Conservation (phyloP, 805 yeast species). For the Saturnispora dispora region DNA sequence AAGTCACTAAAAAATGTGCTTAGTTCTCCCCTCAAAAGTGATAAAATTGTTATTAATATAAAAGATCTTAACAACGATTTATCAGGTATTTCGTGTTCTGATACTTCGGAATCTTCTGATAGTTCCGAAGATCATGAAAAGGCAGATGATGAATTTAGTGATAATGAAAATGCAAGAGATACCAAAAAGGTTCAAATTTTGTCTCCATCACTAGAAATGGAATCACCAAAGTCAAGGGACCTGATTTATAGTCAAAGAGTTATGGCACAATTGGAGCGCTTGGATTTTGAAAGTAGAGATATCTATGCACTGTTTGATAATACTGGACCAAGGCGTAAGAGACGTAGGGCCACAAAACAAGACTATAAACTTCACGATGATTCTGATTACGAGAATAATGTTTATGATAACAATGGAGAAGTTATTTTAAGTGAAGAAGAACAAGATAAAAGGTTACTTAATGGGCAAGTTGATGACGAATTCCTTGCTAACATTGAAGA, state of each 20-base stretch:
- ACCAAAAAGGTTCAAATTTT: not conserved
- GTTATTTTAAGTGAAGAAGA: constrained; percentile 16
- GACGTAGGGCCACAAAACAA: constrained; percentile 34
- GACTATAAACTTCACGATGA: constrained; percentile 70
- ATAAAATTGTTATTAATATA: no score
- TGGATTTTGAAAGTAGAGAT: constrained; percentile 15
- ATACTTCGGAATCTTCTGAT: not conserved
- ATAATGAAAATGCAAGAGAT: not conserved
- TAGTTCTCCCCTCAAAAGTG: not conserved
- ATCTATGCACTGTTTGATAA: constrained; percentile 4
- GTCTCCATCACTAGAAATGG: not conserved
- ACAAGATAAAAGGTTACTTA: constrained; percentile 12
- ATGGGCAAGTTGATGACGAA: constrained; percentile 10
- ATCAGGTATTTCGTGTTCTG: not conserved
- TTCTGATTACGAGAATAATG: constrained; percentile 36
- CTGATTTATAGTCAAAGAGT: constrained; percentile 3
- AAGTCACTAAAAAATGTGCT: not conserved
- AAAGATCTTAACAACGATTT: not conserved
- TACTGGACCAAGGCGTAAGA: not conserved
- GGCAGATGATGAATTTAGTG: not conserved
- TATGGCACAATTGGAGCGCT: constrained; percentile 8
- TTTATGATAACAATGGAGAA: constrained; percentile 14
- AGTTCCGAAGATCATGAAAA: not conserved
- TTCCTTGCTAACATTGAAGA: not conserved
- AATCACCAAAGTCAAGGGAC: not conserved